Conservation (phyloP, 306 rosid genomes). For the Myrica gale region DNA sequence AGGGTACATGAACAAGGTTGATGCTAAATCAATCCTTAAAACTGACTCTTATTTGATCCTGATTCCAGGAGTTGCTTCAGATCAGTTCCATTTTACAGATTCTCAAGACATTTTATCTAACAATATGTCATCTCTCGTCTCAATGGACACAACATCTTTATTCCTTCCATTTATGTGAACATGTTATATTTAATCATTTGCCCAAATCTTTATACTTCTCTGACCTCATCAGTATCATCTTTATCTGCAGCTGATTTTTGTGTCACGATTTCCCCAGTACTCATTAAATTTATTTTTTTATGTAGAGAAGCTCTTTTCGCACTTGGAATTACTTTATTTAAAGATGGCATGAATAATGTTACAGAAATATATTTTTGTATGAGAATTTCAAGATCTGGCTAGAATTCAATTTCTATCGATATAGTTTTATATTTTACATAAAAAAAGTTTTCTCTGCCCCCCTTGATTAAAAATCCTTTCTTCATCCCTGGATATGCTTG, state of each 20-base stretch:
- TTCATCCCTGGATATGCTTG: too few relatives aligned
- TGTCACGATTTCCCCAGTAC: neutral
- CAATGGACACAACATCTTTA: neutral
- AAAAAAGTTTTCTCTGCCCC: too few relatives aligned
- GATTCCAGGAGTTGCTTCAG: neutral
- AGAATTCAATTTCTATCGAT: too few relatives aligned
- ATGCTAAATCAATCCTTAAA: neutral
- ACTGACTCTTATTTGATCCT: neutral
- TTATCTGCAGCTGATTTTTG: neutral
- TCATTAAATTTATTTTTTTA: neutral
- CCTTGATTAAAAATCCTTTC: too few relatives aligned
- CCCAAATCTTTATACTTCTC: neutral
- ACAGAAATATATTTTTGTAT: too few relatives aligned
- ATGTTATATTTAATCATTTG: neutral
- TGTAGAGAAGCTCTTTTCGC: neutral
- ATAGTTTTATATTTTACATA: too few relatives aligned
- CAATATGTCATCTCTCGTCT: neutral
- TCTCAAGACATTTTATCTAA: neutral
- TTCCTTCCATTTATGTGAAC: neutral
- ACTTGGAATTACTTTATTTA: neutral
- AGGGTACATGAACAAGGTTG: neutral
- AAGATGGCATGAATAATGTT: too few relatives aligned
- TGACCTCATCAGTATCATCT: conserved; percentile 10
- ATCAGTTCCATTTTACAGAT: neutral
- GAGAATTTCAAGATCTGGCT: too few relatives aligned